phyloP scores from a whole-genome alignment of 2,329 filamentous ascomycete species.

The Pyrenophora teres region DNA sequence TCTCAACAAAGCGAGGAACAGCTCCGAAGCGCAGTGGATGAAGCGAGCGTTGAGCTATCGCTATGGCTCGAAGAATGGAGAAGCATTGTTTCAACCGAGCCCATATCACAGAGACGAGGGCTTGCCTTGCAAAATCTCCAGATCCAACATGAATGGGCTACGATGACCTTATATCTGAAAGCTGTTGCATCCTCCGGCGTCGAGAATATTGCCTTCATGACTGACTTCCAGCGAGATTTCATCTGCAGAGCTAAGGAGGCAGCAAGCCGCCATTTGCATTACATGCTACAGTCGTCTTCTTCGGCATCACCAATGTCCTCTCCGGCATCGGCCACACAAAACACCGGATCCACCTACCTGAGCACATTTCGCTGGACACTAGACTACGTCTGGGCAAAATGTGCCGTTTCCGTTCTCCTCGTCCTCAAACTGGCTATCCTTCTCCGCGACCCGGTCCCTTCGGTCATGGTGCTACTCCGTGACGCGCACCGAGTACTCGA shows the following conservation, averaged over 20 bases:
- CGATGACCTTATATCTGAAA: slow-evolving; percentile 58
- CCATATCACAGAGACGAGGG: slow-evolving; percentile 15
- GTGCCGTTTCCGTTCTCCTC: slow-evolving; percentile 61
- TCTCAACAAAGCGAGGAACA: slow-evolving; percentile 23
- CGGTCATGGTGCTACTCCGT: slow-evolving; percentile 49
- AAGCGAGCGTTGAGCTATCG: slow-evolving; percentile 34
- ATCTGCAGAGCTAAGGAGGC: slow-evolving; percentile 57
- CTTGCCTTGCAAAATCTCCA: slow-evolving; percentile 52
- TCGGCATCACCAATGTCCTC: slow-evolving; percentile 26
- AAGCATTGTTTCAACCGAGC: slow-evolving; percentile 27
- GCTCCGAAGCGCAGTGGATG: slow-evolving; percentile 25
- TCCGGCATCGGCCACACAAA: slow-evolving; percentile 10
- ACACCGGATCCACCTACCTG: slow-evolving; percentile 48
- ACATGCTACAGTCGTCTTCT: slow-evolving; percentile 47
- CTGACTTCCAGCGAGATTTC: slow-evolving; percentile 53
- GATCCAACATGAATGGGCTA: slow-evolving; percentile 60
- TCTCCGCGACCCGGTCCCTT: slow-evolving; percentile 50
- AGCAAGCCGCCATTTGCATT: slow-evolving; percentile 57
- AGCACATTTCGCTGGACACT: slow-evolving; percentile 59
- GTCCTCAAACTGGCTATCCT: slow-evolving; percentile 59
- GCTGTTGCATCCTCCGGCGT: slow-evolving; percentile 56
- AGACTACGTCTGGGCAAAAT: slow-evolving; percentile 65
- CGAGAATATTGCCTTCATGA: slow-evolving; percentile 59
- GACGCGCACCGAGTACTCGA: slow-evolving; percentile 52
- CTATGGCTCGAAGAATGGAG: slow-evolving; percentile 52